Conservation (phyloP, 1,139 yeast species). For the Wickerhamomyces sp. region DNA sequence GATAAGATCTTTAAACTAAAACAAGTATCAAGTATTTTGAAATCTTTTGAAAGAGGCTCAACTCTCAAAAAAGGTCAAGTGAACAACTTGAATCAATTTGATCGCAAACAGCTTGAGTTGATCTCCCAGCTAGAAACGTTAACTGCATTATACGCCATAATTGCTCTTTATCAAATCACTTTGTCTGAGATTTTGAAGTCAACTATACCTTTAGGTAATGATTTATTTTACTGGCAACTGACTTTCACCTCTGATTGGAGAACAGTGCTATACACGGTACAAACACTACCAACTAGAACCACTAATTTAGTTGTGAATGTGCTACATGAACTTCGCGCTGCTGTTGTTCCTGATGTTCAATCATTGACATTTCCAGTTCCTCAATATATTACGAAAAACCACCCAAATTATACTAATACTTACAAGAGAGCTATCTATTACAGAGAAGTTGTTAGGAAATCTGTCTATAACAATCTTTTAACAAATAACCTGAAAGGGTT, state of each 20-base stretch:
- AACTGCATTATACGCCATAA: conserved; percentile 24
- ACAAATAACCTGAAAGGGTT: conserved; percentile 20
- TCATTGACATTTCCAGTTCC: conserved; percentile 11
- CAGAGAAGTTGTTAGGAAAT: conserved; percentile 7
- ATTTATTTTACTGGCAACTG: conserved; percentile 24
- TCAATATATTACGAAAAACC: conserved; percentile 6
- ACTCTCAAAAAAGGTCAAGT: conserved; percentile 11
- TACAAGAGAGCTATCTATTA: conserved; percentile 13
- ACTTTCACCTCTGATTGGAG: conserved; percentile 25
- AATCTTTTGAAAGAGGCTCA: conserved; percentile 25
- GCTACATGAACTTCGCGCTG: conserved; percentile 13
- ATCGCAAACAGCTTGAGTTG: conserved; percentile 18
- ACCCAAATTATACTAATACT: conserved; percentile 10
- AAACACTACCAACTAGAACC: conserved; percentile 28
- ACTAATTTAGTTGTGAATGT: conserved; percentile 14
- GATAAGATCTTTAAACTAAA: conserved; percentile 10
- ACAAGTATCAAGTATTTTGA: conserved; percentile 16
- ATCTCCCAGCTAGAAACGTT: conserved; percentile 26
- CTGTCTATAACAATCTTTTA: conserved; percentile 17
- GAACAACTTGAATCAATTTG: neutral
- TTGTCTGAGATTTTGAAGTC: conserved; percentile 26
- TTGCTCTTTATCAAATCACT: conserved; percentile 23
- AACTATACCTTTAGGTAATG: conserved; percentile 30
- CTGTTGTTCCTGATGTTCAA: conserved; percentile 11
- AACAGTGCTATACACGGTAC: conserved; percentile 29